Percentiles rank a stretch among this genome's conserved stretches.
Evolutionary conservation across 1,284 basidiomycete genomes (phyloP).

Genomic region (Puccinia horiana): DNA sequence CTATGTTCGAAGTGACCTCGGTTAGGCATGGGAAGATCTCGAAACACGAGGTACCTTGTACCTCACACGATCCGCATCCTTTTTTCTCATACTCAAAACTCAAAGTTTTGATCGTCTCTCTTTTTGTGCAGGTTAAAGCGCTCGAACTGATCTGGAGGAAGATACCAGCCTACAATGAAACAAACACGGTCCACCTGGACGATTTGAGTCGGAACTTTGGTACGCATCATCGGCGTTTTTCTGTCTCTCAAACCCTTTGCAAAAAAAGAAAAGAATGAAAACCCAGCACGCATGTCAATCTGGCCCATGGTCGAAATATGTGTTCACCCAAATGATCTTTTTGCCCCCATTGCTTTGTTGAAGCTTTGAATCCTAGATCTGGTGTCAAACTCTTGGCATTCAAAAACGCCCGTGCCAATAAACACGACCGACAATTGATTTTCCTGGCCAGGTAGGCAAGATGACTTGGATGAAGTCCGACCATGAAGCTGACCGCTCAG

Average conservation of each 20-base stretch:
- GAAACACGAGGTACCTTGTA: slow-evolving; percentile 65
- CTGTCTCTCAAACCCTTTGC: not conserved
- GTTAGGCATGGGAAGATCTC: slow-evolving; percentile 71
- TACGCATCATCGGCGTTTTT: not conserved
- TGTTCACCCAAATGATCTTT: not conserved
- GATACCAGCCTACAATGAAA: slow-evolving; percentile 75
- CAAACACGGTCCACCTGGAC: slow-evolving; percentile 83
- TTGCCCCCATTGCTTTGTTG: slow-evolving; percentile 66
- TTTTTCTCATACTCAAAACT: slow-evolving; percentile 53
- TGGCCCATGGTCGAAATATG: too few relatives aligned
- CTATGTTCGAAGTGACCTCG: slow-evolving; percentile 85
- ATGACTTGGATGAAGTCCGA: not conserved
- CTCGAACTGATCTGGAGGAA: slow-evolving; percentile 83
- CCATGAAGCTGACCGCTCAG: too few relatives aligned
- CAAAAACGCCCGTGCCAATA: slow-evolving; percentile 65
- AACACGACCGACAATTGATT: slow-evolving; percentile 45
- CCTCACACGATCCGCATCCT: not conserved
- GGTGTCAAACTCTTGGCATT: slow-evolving; percentile 80
- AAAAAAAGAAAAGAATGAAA: not conserved
- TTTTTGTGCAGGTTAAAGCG: slow-evolving; percentile 66
- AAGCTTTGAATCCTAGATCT: slow-evolving; percentile 79
- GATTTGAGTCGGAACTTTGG: slow-evolving; percentile 65
- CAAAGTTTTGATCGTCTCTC: not conserved
- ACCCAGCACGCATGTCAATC: too few relatives aligned
- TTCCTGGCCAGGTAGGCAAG: slow-evolving; percentile 39